phyloP scores from a whole-genome alignment of 768 basidiomycete species.

The Tylopilus rubrobrunneus region DNA sequence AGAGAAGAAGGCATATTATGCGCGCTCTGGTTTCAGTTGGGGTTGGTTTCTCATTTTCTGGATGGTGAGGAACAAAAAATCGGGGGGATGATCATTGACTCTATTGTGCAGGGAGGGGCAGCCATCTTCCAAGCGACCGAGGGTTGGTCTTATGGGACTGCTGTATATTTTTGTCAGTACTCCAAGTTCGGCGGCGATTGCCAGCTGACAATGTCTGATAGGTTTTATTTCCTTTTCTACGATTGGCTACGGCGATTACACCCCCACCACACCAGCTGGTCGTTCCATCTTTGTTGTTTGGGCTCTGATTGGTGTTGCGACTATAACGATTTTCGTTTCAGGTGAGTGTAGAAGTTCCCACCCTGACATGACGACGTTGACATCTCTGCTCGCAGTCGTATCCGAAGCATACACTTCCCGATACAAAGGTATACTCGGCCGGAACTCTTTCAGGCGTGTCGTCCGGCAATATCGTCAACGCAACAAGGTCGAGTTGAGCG shows the following conservation, averaged over 20 bases:
- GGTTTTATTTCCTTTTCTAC: slow-evolving; percentile 73
- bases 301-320: slow-evolving; percentile 72
- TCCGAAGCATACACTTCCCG: slow-evolving; percentile 62
- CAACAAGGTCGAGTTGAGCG: slow-evolving; percentile 12
- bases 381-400: slow-evolving; percentile 42
- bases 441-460: slow-evolving; percentile 41
- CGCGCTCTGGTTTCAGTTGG: slow-evolving; percentile 56
- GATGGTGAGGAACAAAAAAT: slow-evolving; percentile 42
- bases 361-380: background rate
- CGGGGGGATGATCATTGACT: background rate
- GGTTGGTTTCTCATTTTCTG: slow-evolving; percentile 72
- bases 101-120: slow-evolving; percentile 50
- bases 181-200: background rate
- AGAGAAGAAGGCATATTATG: slow-evolving; percentile 53
- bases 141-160: slow-evolving; percentile 57
- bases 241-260: slow-evolving; percentile 67
- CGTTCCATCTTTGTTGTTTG: slow-evolving; percentile 75
- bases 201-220: slow-evolving; percentile 20
- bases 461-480: slow-evolving; percentile 43
- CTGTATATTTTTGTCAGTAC: slow-evolving; percentile 69
- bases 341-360: slow-evolving; percentile 35
- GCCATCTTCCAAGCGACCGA: slow-evolving; percentile 68
- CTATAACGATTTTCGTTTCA: slow-evolving; percentile 73
- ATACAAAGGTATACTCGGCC: slow-evolving; percentile 56
- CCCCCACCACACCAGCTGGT: slow-evolving; percentile 63